Conservation (phyloP, 2,329 filamentous ascomycete genomes). For the Dactylellina cionopaga region DNA sequence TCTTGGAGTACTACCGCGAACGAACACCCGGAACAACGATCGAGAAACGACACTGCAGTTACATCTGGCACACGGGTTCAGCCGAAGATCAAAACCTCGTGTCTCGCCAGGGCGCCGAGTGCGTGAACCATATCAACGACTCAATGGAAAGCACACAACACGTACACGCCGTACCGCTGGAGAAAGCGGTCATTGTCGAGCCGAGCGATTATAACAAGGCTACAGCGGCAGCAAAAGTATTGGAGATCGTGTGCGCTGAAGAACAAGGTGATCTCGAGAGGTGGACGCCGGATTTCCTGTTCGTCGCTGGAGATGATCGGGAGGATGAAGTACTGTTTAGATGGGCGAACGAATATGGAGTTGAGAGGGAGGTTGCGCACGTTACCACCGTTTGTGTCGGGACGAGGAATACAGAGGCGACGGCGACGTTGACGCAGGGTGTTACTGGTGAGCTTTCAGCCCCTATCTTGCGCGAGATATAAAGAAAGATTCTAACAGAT, state of each 20-base stretch:
- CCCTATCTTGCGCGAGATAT: not conserved
- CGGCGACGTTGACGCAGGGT: slow-evolving; percentile 85
- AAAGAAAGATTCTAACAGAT: slow-evolving; percentile 39
- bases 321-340: slow-evolving; percentile 94
- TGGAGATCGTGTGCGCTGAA: slow-evolving; percentile 66
- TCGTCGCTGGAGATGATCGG: slow-evolving; percentile 88
- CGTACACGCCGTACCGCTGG: slow-evolving; percentile 83
- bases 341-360: slow-evolving; percentile 84
- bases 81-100: slow-evolving; percentile 81
- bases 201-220: slow-evolving; percentile 87
- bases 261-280: slow-evolving; percentile 59
- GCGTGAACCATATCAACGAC: slow-evolving; percentile 94
- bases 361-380: slow-evolving; percentile 70
- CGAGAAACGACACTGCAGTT: slow-evolving; percentile 88
- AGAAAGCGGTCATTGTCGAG: slow-evolving; percentile 84
- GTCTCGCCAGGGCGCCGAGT: slow-evolving; percentile 83
- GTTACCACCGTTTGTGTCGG: slow-evolving; percentile 89
- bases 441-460: slow-evolving; percentile 76
- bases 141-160: slow-evolving; percentile 79
- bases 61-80: slow-evolving; percentile 89
- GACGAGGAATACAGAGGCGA: slow-evolving; percentile 86
- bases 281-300: slow-evolving; percentile 77
- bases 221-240: slow-evolving; percentile 80
- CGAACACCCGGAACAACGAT: slow-evolving; percentile 87
- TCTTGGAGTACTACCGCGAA: slow-evolving; percentile 88